Evolutionary conservation across 441 rosid genomes (phyloP), one percentile per base, ranked within the genome.

Genomic region (Croton laevigatus): DNA sequence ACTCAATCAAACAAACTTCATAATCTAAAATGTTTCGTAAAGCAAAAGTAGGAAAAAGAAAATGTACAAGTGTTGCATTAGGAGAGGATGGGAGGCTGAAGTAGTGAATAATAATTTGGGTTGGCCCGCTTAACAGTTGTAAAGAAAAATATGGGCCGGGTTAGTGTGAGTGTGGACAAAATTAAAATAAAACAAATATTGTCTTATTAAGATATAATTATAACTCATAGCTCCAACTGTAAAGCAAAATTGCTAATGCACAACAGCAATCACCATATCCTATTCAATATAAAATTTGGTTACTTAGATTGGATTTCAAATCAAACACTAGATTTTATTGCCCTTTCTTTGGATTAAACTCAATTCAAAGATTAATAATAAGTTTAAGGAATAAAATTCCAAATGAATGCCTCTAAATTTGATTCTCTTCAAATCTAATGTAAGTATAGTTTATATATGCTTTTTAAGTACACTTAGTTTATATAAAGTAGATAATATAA

Each of bases 211-310:
- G 63, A 45, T 65, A 71, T 59, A 8, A 72, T 59, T 57, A 61
- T 55, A 73, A 72, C 79, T 74, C 62, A 76, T 83, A 74, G 71
- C 51, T 62, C 72, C 86, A 80, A 78, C 84, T 83, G 84, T 83
- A 80, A 83, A 80, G 81, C n/a, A n/a, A n/a, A n/a, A n/a, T n/a
- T n/a, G n/a, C n/a, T n/a, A n/a, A n/a, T n/a, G n/a, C n/a, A n/a
- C n/a, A n/a, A n/a, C n/a, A n/a, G n/a, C n/a, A n/a, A n/a, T n/a
- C n/a, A n/a, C n/a, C n/a, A n/a, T n/a, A n/a, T n/a, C n/a, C n/a
- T n/a, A n/a, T 59, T 72, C 32, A 27, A 46, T 61, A 62, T 63
- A 22, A 10, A 62, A 20, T 12, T 4, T 48, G 40, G 55, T 66
- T 40, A 57, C 45, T 66, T 55, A 40, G 10, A 40, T 38, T 68